Base-by-base conservation (phyloP, 2,329 filamentous ascomycete genomes). In the Zymoseptoria ardabiliae region DNA sequence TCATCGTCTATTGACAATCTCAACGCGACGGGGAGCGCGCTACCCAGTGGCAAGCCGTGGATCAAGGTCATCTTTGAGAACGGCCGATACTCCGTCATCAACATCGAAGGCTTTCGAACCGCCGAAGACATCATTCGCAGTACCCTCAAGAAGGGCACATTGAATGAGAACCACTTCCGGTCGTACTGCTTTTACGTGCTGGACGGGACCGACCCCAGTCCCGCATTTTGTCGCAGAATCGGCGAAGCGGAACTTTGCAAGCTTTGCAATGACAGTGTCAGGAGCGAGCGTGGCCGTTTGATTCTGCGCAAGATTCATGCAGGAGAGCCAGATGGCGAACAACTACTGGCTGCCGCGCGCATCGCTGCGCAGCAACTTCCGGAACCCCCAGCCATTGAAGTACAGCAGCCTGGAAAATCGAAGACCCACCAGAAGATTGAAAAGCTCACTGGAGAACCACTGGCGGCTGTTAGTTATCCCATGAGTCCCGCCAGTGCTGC, bases 181-280 rank as follows among this genome's bases (percentile, higher is more conserved):
- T 96, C 95, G 70, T 97, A 96, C 76, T 97, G 92, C 78, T 97
- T 99, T 77, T 97, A 94, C 80, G 88, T 96, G 0, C 80, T 97
- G 60, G 87, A 90, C 65, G 93, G 92, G 55, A 79, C 91, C 48
- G 91, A 97, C 53, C 87, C 92, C 1, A 88, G 94, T 66, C 88
- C 91, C 28, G 83, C 82, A 54, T 86, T 91, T 70, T 95, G 90
- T 72, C 86, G 91, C 61, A 86, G 90, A 54, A 80, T 97, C 48
- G 87, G 87, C 35, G 94, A 99, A 69, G 87, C 85, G 4, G 94
- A 99, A 72, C 79, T 99, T 10, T 89, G 94, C 82, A 86, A 90
- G 61, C 90, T 97, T 57, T 95, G 95, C 74, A 91, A 91, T 69
- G 91, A 96, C 68, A 84, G 87, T 63, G 88, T 85, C 61, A 85